Base-by-base conservation (phyloP, 2,329 filamentous ascomycete genomes). In the Lachnellula cervina region DNA sequence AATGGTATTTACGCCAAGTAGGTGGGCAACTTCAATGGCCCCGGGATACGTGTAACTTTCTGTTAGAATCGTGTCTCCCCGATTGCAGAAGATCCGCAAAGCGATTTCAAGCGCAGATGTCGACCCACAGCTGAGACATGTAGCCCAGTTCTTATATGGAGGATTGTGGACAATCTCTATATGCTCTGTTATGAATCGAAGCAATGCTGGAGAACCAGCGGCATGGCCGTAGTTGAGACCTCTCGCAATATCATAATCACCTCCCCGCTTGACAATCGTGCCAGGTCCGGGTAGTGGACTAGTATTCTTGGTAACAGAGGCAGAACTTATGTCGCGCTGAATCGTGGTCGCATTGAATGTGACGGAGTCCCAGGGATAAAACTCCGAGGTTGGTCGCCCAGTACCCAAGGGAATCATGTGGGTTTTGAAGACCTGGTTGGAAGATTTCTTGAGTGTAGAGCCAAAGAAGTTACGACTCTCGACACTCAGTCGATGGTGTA, bases 181-280 rank as follows among this genome's bases (percentile, higher is more conserved):
- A 73, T 97, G 92, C 76, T 97, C 92, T 0, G 90, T 94, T 54
- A 96, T 78, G 74, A 88, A 97, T 58, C 92, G 85, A 59, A 96
- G 77, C 70, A 97, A 77, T 73, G 95, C 92, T 5, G 90, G 86
- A 11, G 89, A 83, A 19, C 92, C 92, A 21, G 84, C 84, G 9
- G 90, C 84, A 73, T 96, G 92, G 43, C 88, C 89, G 70, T 97
- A 97, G 75, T 97, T 96, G 70, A 96, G 84, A 1, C 87, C 87
- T 56, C 94, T 89, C 51, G 88, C 83, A 52, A 97, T 81, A 73
- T 97, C 92, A 64, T 80, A 80, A 28, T 28, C 25, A 7, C 25
- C 25, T 28, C 25, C 25, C 25, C 7, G 6, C 25, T 28, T 28
- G 25, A 9, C 25, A 28, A 28, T 28, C 25, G 25, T 28, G 25